Conservation (phyloP, 805 yeast genomes). For the Candida awuae region DNA sequence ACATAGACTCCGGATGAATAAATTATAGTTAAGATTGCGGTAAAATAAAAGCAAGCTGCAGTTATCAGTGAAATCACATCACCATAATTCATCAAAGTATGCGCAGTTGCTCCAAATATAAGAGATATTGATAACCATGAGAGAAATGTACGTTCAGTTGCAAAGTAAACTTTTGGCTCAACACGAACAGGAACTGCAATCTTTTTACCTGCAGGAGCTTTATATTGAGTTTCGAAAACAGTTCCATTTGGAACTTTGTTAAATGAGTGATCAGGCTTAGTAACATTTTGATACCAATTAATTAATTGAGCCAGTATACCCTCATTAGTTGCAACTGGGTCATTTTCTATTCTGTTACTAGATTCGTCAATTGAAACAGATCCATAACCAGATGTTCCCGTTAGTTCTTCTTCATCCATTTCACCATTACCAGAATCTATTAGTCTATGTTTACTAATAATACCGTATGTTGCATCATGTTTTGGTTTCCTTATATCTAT, state of each 20-base stretch:
- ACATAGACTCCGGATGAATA: constrained; percentile 71
- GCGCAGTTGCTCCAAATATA: constrained; percentile 82
- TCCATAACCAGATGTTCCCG: constrained; percentile 30
- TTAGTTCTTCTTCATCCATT: constrained; percentile 63
- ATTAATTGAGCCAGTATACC: constrained; percentile 14
- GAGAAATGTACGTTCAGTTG: constrained; percentile 90
- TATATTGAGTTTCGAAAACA: constrained; percentile 46
- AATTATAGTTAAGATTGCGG: constrained; percentile 63
- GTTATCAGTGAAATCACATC: constrained; percentile 67
- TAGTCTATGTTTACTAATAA: constrained; percentile 38
- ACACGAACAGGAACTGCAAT: constrained; percentile 92
- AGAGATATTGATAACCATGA: constrained; percentile 91
- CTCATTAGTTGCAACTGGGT: constrained; percentile 9
- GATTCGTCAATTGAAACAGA: constrained; percentile 26
- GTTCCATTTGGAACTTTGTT: constrained; percentile 57
- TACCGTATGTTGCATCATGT: constrained; percentile 50
- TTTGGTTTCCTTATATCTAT: constrained; percentile 90
- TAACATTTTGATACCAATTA: constrained; percentile 12
- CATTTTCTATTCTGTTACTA: constrained; percentile 24
- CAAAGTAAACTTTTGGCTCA: constrained; percentile 98
- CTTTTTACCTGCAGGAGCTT: constrained; percentile 81
- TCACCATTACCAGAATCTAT: constrained; percentile 40
- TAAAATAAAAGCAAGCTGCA: constrained; percentile 75
- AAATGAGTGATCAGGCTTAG: constrained; percentile 38
- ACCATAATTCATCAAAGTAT: constrained; percentile 80